Evolutionary conservation across 768 basidiomycete species (phyloP).

Genomic region (Podaxis mareebaensis): DNA sequence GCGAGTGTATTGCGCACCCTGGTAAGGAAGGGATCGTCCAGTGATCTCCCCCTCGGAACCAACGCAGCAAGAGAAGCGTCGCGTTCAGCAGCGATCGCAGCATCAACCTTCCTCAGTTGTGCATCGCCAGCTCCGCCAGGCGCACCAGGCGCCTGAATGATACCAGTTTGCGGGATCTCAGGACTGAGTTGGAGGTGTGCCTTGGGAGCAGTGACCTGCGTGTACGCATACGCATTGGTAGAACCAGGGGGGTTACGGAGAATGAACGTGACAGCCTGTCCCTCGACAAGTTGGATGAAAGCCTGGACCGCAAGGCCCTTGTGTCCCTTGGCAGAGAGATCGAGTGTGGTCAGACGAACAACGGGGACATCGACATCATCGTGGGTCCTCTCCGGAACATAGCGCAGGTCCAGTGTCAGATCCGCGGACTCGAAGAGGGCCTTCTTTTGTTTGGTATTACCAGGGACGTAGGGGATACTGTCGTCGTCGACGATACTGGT

Average conservation of each 20-base stretch:
- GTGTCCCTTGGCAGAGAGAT: conserved; percentile 72
- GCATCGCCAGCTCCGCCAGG: background rate
- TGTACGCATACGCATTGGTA: conserved; percentile 11
- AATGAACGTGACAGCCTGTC: conserved; percentile 89
- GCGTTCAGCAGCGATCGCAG: background rate
- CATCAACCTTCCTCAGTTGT: background rate
- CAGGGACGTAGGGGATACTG: conserved; percentile 23
- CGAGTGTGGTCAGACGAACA: conserved; percentile 59
- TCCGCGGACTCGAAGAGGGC: conserved; percentile 60
- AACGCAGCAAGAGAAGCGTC: background rate
- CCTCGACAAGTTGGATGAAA: conserved; percentile 70
- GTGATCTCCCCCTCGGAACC: conserved; percentile 1
- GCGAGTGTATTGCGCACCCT: conserved; percentile 54
- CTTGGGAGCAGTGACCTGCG: background rate
- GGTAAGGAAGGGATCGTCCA: conserved; percentile 70
- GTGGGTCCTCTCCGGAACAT: conserved; percentile 58
- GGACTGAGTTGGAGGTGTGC: background rate
- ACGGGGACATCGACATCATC: conserved; percentile 43
- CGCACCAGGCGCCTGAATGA: background rate
- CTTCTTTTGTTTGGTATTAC: conserved; percentile 43
- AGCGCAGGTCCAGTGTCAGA: conserved; percentile 75
- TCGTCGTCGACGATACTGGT: conserved; percentile 56
- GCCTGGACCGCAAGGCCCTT: conserved; percentile 64
- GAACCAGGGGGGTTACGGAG: conserved; percentile 62
- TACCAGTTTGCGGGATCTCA: conserved; percentile 1